phyloP scores from a whole-genome alignment of 441 rosid genomes.

The Erodium trifolium region DNA sequence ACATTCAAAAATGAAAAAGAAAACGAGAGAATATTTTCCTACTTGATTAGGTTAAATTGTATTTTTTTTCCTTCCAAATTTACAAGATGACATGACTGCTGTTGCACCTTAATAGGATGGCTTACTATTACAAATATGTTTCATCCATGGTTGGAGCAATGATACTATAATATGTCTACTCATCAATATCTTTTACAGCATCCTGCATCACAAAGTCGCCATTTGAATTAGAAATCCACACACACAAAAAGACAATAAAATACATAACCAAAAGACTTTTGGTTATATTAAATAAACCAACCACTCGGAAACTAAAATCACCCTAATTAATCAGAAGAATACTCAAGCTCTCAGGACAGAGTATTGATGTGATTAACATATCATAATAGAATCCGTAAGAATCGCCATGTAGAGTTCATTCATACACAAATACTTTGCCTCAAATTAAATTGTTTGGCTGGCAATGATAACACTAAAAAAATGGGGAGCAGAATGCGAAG shows the following conservation, averaged over 20 bases:
- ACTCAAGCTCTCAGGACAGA: not conserved
- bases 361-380: not conserved
- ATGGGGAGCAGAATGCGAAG: not conserved
- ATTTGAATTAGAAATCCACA: not conserved
- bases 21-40: not conserved
- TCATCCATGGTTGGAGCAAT: too few relatives aligned
- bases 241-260: not conserved
- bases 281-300: not conserved
- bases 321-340: not conserved
- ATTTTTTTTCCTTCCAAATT: not conserved
- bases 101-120: not conserved
- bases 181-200: conserved; percentile 9
- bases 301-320: not conserved
- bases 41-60: not conserved
- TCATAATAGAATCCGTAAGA: not conserved
- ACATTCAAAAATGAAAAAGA: not conserved
- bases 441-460: not conserved
- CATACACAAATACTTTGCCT: not conserved
- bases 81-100: not conserved
- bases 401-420: not conserved
- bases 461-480: not conserved
- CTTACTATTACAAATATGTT: too few relatives aligned
- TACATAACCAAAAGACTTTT: not conserved
- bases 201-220: not conserved
- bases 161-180: not conserved